These are phyloP conservation scores for Blastobotrys muscicola DNA, from an alignment of 805 yeast genomes.

Conservation along the genomic window DNA sequence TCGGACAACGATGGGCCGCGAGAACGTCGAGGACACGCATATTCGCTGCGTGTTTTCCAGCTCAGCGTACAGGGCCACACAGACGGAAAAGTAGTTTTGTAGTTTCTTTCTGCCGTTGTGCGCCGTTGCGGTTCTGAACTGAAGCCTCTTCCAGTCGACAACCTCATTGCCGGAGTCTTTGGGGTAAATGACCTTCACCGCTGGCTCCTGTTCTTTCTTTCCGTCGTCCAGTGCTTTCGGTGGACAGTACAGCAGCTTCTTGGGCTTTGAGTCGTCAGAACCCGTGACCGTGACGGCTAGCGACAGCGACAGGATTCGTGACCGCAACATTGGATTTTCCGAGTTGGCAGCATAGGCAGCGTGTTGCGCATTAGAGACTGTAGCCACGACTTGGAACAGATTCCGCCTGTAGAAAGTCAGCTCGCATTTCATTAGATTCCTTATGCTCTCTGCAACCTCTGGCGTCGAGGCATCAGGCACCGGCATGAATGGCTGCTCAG, in stretches of 20 bases:
- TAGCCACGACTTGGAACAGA: conserved; percentile 20
- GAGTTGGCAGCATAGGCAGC: conserved; percentile 20
- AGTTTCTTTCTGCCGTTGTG: conserved; percentile 24
- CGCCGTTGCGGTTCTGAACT: conserved; percentile 26
- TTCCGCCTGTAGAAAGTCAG: conserved; percentile 22
- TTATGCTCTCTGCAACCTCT: too few species aligned
- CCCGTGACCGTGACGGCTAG: conserved; percentile 18
- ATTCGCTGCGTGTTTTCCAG: conserved; percentile 20
- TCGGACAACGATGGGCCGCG: conserved; percentile 45
- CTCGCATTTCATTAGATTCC: conserved; percentile 13
- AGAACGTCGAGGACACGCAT: conserved; percentile 16
- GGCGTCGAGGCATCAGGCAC: too few species aligned
- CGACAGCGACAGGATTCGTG: conserved; percentile 18
- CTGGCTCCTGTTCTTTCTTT: conserved; percentile 13
- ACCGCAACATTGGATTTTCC: conserved; percentile 12
- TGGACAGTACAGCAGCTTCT: conserved; percentile 16
- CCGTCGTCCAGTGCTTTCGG: conserved; percentile 14
- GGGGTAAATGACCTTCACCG: conserved; percentile 18
- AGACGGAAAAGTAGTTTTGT: conserved; percentile 17
- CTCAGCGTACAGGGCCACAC: conserved; percentile 18
- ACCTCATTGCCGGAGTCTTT: conserved; percentile 20
- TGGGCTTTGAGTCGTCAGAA: conserved; percentile 14
- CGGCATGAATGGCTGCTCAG: background rate
- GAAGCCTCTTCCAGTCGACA: conserved; percentile 25
- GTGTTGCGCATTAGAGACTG: conserved; percentile 19